Evolutionary conservation across 75 land plant genomes (phyloP).

Genomic region (Isoetes taiwanensis): DNA sequence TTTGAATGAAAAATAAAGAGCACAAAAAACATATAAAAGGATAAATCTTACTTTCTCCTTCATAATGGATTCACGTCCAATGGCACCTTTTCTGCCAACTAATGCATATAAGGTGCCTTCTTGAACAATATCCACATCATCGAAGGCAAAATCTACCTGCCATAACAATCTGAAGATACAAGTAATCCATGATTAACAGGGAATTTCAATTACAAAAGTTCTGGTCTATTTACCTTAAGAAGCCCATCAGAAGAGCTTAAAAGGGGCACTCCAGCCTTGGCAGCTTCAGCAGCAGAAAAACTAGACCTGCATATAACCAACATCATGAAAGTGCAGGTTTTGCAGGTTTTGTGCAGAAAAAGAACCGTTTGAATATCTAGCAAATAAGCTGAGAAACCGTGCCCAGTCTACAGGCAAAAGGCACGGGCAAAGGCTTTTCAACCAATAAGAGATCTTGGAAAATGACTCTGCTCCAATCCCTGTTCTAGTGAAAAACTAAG

Average conservation of each 20-base stretch:
- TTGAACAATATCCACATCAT: slow-evolving; percentile 62
- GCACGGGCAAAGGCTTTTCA: too few relatives aligned
- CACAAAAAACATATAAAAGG: too few relatives aligned
- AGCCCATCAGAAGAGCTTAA: slow-evolving; percentile 22
- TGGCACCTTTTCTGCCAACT: slow-evolving; percentile 37
- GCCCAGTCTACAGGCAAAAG: too few relatives aligned
- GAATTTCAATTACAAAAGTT: background rate
- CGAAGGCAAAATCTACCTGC: slow-evolving; percentile 58
- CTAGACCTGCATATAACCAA: too few relatives aligned
- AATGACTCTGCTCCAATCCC: too few relatives aligned
- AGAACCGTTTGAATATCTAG: too few relatives aligned
- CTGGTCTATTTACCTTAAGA: slow-evolving; percentile 20
- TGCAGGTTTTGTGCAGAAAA: too few relatives aligned
- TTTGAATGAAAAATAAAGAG: background rate
- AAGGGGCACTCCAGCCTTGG: slow-evolving; percentile 52
- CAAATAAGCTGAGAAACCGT: too few relatives aligned
- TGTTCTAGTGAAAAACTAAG: too few relatives aligned
- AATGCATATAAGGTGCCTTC: slow-evolving; percentile 44
- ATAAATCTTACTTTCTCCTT: slow-evolving; percentile 58
- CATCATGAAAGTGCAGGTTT: too few relatives aligned
- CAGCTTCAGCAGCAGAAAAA: slow-evolving; percentile 52
- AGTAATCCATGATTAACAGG: background rate
- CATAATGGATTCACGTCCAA: slow-evolving; percentile 39
- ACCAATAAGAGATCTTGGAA: too few relatives aligned
- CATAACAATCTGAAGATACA: background rate